phyloP scores from a whole-genome alignment of 495 filamentous ascomycete genomes.

The Penicillium samsonianum region DNA sequence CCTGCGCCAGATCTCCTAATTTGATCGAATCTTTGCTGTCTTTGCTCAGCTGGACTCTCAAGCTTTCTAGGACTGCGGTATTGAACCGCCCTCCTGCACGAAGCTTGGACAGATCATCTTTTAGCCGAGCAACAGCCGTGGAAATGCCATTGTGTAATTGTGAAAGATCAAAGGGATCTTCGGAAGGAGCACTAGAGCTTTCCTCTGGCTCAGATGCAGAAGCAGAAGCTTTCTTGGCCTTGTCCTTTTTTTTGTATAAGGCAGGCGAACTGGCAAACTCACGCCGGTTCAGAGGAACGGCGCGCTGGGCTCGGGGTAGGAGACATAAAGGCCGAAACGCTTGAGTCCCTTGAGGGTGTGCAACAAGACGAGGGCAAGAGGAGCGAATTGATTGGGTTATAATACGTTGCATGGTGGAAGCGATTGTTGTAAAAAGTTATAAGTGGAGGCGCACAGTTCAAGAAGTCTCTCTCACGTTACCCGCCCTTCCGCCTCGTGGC shows the following conservation, averaged over 20 bases:
- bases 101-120: slow-evolving; percentile 65
- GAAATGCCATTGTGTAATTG: slow-evolving; percentile 61
- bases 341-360: background rate
- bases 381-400: slow-evolving; percentile 14
- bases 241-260: slow-evolving; percentile 45
- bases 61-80: slow-evolving; percentile 61
- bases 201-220: slow-evolving; percentile 17
- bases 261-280: slow-evolving; percentile 30
- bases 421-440: background rate
- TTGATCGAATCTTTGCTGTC: slow-evolving; percentile 48
- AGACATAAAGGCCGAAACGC: background rate
- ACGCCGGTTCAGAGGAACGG: slow-evolving; percentile 7
- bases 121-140: slow-evolving; percentile 55
- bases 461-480: background rate
- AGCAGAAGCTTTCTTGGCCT: slow-evolving; percentile 26
- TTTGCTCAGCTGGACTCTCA: slow-evolving; percentile 63
- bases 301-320: background rate
- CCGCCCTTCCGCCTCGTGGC: background rate
- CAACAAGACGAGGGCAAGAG: background rate
- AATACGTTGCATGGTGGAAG: slow-evolving; percentile 22
- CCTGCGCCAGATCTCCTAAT: slow-evolving; percentile 72
- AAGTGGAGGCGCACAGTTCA: background rate
- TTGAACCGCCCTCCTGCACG: slow-evolving; percentile 68
- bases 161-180: slow-evolving; percentile 69
- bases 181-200: slow-evolving; percentile 24